These are phyloP conservation scores for Trametes cubensis DNA, from an alignment of 768 basidiomycete species.

Conservation along the genomic window DNA sequence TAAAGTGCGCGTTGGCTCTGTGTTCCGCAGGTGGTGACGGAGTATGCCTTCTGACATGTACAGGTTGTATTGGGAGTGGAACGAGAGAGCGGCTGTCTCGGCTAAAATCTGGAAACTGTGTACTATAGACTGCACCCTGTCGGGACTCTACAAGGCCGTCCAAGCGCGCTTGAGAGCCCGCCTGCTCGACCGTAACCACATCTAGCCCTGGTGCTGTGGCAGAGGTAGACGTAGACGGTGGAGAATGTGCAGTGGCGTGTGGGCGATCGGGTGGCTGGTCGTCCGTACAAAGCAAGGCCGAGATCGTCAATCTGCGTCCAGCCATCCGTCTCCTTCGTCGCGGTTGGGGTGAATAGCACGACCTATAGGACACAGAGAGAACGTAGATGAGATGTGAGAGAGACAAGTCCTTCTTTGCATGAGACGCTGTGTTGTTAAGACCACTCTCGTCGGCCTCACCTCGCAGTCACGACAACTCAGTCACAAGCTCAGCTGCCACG, in stretches of 20 bases:
- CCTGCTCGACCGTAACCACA: conserved; percentile 6
- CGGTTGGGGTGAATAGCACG: too few relatives aligned
- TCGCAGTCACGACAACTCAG: conserved; percentile 6
- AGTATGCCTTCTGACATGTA: conserved; percentile 25
- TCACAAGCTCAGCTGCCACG: conserved; percentile 8
- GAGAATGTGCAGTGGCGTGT: conserved; percentile 10
- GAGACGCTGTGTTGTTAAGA: too few relatives aligned
- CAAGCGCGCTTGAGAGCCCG: background rate
- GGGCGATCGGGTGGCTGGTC: conserved; percentile 29
- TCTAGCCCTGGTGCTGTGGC: conserved; percentile 1
- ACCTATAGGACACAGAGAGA: too few relatives aligned
- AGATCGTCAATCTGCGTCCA: conserved; percentile 73
- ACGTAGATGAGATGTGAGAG: background rate
- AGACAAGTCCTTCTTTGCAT: background rate
- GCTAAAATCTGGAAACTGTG: conserved; percentile 14
- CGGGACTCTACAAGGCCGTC: conserved; percentile 9
- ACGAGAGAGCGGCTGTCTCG: conserved; percentile 25
- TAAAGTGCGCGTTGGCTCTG: background rate
- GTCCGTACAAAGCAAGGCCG: conserved; percentile 70
- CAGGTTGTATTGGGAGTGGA: conserved; percentile 28
- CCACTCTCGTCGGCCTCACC: conserved; percentile 3
- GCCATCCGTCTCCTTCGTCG: conserved; percentile 46
- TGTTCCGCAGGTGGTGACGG: conserved; percentile 26
- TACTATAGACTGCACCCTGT: conserved; percentile 10
- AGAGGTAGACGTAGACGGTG: conserved; percentile 1